Conservation (phyloP, 257 asterid genomes). For the Penstemon barbatus region DNA sequence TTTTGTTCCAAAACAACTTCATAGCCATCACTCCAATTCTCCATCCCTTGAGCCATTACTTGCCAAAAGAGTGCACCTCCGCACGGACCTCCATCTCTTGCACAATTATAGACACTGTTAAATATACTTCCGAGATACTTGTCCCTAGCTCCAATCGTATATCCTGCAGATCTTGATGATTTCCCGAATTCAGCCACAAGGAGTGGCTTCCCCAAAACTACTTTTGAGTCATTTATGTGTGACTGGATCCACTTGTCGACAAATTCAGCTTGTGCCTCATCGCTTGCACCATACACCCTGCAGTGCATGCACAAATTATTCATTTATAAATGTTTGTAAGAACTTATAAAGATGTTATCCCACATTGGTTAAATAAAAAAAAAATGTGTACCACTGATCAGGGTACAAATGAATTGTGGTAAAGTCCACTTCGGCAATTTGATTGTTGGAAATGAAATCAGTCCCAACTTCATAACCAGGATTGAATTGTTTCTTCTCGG, state of each 20-base stretch:
- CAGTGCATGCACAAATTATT: no score
- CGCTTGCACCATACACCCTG: no score
- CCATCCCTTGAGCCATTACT: slow-evolving; percentile 37
- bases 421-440: no score
- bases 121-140: slow-evolving; percentile 15
- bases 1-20: slow-evolving; percentile 30
- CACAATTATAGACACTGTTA: slow-evolving; percentile 25
- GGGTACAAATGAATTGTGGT: no score
- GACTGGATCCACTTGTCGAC: slow-evolving; percentile 24
- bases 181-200: slow-evolving; percentile 31
- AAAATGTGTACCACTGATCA: no score
- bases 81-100: slow-evolving; percentile 31
- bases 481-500: slow-evolving; percentile 33
- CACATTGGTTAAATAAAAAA: no score
- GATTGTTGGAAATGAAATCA: no score
- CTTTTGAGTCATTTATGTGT: slow-evolving; percentile 31
- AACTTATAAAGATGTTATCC: no score
- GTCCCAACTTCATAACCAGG: no score
- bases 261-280: no score
- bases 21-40: slow-evolving; percentile 30
- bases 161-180: slow-evolving; percentile 31
- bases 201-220: slow-evolving; percentile 29
- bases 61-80: slow-evolving; percentile 37
- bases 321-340: no score
- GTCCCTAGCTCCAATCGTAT: slow-evolving; percentile 25